Percentiles rank a stretch among this genome's conserved stretches.
Evolutionary conservation across 768 basidiomycete genomes (phyloP).

Genomic region (Pulveroboletus ravenelii): DNA sequence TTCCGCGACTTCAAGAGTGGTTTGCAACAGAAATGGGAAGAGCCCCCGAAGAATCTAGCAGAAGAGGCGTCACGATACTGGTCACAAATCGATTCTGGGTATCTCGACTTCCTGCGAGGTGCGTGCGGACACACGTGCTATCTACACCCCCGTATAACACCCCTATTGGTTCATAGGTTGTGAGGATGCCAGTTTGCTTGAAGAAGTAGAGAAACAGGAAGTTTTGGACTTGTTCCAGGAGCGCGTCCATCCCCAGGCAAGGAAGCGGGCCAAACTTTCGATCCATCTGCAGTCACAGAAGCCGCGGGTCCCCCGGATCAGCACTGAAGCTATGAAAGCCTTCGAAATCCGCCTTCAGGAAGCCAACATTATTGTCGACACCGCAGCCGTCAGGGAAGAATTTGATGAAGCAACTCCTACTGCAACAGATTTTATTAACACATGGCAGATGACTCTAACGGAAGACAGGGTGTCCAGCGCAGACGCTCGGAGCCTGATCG

Average conservation of each 20-base stretch:
- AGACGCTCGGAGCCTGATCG: slow-evolving; percentile 44
- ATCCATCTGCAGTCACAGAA: slow-evolving; percentile 76
- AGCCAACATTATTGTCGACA: slow-evolving; percentile 46
- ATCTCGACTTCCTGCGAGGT: slow-evolving; percentile 85
- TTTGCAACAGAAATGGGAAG: slow-evolving; percentile 75
- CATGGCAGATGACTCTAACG: slow-evolving; percentile 49
- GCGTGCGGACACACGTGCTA: slow-evolving; percentile 28
- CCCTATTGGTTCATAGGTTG: slow-evolving; percentile 42
- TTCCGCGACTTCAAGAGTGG: slow-evolving; percentile 76
- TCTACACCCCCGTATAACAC: not conserved
- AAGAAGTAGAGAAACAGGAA: slow-evolving; percentile 67
- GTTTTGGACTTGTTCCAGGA: slow-evolving; percentile 65
- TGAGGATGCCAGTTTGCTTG: slow-evolving; percentile 65
- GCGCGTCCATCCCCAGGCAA: slow-evolving; percentile 65
- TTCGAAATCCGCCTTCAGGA: slow-evolving; percentile 52
- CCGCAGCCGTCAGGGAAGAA: slow-evolving; percentile 47
- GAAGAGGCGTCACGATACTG: slow-evolving; percentile 76
- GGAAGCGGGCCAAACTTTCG: slow-evolving; percentile 75
- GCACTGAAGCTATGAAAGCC: slow-evolving; percentile 54
- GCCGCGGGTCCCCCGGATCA: slow-evolving; percentile 55
- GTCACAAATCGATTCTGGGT: slow-evolving; percentile 68
- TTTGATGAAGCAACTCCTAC: slow-evolving; percentile 54
- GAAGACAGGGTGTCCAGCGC: slow-evolving; percentile 39
- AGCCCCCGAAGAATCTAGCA: slow-evolving; percentile 81
- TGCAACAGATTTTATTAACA: slow-evolving; percentile 54